These are phyloP conservation scores for Solanum corneliomulleri DNA, from an alignment of 257 asterid species.

Conservation along the genomic window DNA sequence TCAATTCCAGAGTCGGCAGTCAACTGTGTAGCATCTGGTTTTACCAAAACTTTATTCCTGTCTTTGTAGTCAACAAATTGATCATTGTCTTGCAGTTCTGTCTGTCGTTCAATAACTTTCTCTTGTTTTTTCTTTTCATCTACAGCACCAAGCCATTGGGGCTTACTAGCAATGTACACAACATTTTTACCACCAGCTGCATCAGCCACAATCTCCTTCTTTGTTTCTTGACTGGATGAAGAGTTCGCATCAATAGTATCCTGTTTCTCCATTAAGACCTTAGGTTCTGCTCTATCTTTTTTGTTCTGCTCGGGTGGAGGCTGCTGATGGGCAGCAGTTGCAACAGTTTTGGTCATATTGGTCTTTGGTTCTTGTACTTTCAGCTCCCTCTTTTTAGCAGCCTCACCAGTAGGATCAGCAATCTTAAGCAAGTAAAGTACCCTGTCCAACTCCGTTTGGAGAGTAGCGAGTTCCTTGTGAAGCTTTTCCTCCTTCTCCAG, in stretches of 20 bases:
- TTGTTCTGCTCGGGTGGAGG: slow-evolving; percentile 10
- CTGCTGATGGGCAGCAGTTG: slow-evolving; percentile 11
- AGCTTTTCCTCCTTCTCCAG: slow-evolving; percentile 49
- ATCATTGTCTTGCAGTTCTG: slow-evolving; percentile 42
- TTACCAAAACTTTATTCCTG: slow-evolving; percentile 39
- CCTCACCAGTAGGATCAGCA: slow-evolving; percentile 95
- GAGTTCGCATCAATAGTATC: slow-evolving; percentile 12
- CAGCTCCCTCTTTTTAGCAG: slow-evolving; percentile 51
- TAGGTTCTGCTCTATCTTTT: slow-evolving; percentile 19
- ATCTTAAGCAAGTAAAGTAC: slow-evolving; percentile 74
- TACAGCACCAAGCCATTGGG: slow-evolving; percentile 98
- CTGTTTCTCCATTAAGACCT: slow-evolving; percentile 20
- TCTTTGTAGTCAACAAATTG: slow-evolving; percentile 83
- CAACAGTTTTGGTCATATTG: slow-evolving; percentile 1
- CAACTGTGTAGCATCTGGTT: slow-evolving; percentile 17
- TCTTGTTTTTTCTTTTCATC: slow-evolving; percentile 43
- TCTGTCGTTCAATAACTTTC: slow-evolving; percentile 12
- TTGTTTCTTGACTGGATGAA: slow-evolving; percentile 22
- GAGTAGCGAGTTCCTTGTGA: slow-evolving; percentile 44
- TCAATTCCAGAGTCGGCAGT: slow-evolving; percentile 36
- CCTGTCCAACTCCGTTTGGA: slow-evolving; percentile 77
- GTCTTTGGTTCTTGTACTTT: slow-evolving; percentile 28
- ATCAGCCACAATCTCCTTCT: slow-evolving; percentile 12
- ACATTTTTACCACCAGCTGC: slow-evolving; percentile 20
- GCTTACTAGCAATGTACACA: slow-evolving; percentile 39